Percentiles rank a stretch among this genome's conserved stretches.
phyloP scores from a whole-genome alignment of 768 basidiomycete species.

The Pisolithus albus region DNA sequence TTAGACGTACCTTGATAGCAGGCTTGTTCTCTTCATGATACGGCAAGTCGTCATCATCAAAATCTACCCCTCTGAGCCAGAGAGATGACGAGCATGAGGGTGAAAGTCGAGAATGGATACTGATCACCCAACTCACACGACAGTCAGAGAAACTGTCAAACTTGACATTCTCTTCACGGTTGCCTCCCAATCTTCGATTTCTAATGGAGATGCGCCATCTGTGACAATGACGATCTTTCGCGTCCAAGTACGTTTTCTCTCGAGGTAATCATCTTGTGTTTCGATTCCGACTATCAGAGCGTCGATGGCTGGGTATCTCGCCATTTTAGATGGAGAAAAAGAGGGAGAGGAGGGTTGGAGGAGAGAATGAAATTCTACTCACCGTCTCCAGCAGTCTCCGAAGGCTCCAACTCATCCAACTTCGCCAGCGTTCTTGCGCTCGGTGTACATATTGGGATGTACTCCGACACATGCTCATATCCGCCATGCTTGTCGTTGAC shows the following conservation, averaged over 20 bases:
- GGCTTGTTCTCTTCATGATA: slow-evolving; percentile 66
- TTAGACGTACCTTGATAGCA: slow-evolving; percentile 54
- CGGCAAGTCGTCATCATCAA: slow-evolving; percentile 64
- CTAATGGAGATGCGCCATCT: slow-evolving; percentile 72
- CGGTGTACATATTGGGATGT: slow-evolving; percentile 61
- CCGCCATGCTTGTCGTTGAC: slow-evolving; percentile 55
- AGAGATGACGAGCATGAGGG: not conserved
- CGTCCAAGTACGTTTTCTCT: slow-evolving; percentile 74
- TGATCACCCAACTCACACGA: slow-evolving; percentile 51
- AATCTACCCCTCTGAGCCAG: slow-evolving; percentile 70
- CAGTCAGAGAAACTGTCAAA: slow-evolving; percentile 49
- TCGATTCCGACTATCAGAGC: slow-evolving; percentile 83
- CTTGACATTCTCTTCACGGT: slow-evolving; percentile 60
- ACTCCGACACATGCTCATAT: slow-evolving; percentile 69
- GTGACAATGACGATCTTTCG: slow-evolving; percentile 80
- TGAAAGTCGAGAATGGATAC: not conserved
- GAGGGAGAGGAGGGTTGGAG: not conserved
- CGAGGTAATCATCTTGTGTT: slow-evolving; percentile 63
- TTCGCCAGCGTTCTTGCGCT: slow-evolving; percentile 60
- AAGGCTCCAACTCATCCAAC: slow-evolving; percentile 53
- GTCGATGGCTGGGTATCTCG: slow-evolving; percentile 56
- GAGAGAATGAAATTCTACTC: slow-evolving; percentile 19
- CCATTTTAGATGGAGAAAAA: not conserved
- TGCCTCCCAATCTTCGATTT: slow-evolving; percentile 68
- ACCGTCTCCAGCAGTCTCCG: slow-evolving; percentile 60